phyloP scores from a whole-genome alignment of 106 monocot species.

The Iris macrosiphon region DNA sequence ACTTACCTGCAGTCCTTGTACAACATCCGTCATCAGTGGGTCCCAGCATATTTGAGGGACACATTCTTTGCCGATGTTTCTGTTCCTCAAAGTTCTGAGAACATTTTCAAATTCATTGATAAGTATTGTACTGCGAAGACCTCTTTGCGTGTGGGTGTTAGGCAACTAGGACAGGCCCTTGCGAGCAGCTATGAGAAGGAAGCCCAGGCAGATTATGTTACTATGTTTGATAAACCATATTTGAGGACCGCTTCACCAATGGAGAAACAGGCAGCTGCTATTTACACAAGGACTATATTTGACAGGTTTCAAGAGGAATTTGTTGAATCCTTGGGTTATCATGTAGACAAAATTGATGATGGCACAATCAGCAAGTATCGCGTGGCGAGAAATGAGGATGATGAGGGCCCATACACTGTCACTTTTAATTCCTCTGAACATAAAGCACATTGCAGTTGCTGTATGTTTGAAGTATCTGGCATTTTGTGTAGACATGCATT shows the following conservation, averaged over 20 bases:
- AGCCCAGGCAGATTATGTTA: conserved; percentile 44
- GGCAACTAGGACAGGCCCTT: conserved; percentile 37
- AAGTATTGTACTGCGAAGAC: conserved; percentile 40
- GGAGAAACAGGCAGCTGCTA: conserved; percentile 59
- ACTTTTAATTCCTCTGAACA: conserved; percentile 30
- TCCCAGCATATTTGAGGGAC: conserved; percentile 32
- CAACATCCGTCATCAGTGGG: conserved; percentile 45
- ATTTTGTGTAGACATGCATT: conserved; percentile 67
- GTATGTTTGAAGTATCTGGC: conserved; percentile 60
- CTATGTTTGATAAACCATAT: conserved; percentile 46
- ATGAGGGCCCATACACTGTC: conserved; percentile 31
- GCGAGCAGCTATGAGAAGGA: conserved; percentile 41
- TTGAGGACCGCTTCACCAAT: conserved; percentile 61
- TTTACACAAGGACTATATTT: conserved; percentile 60
- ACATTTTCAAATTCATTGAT: conserved; percentile 39
- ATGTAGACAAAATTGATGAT: conserved; percentile 48
- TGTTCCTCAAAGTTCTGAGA: conserved; percentile 8
- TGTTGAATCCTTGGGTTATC: conserved; percentile 54
- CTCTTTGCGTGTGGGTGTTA: conserved; percentile 32
- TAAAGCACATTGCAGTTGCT: conserved; percentile 54
- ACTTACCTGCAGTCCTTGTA: conserved; percentile 35
- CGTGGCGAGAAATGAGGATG: conserved; percentile 40
- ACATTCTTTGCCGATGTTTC: conserved; percentile 28
- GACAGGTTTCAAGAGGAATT: conserved; percentile 63
- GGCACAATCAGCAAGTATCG: conserved; percentile 37